Evolutionary conservation across 2,329 filamentous ascomycete species (phyloP), one percentile per base, ranked within the genome.

Genomic region (Trichoderma sp.): DNA sequence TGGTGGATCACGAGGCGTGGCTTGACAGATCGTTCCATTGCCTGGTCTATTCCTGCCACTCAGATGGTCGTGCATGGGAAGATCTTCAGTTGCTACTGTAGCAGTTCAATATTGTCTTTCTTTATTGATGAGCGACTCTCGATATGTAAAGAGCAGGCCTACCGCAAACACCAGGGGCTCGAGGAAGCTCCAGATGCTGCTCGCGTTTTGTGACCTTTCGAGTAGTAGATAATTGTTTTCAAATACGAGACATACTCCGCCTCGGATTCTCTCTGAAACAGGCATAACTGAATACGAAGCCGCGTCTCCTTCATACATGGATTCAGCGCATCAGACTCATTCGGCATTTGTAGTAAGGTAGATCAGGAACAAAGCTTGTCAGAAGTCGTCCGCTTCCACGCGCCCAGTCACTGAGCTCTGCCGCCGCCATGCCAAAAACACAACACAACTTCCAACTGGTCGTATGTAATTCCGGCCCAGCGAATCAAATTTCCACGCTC

Each of bases 381-480:
- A 52, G 17, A 26, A 19, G 9, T 34, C 50, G 50, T 26, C 50
- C 50, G 17, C 17, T 30, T 24, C 7, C 28, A 9, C 50, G 3
- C 14, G 30, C 17, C 48, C 17, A 30, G 26, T 51, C 28, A 28
- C 26, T 51, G 24, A 52, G 26, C 24, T n/a, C 24, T 34, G 50
- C 26, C 7, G 14, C 30, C 30, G 5, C 19, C 12, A 24, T 19
- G 19, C 30, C 24, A 30, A 41, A 41, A 41, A 7, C 5, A 39
- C 34, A 14, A 14, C 34, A 14, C 14, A 1, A 10, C 12, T 28
- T 43, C 45, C 45, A 15, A 50, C 41, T 52, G 21, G 45, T 62
- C 34, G 45, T n/a, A n/a, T n/a, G n/a, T 47, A 34, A 52, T 34
- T 34, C 59, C 59, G 48, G 45, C 24, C 48, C 48, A 21, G 39